phyloP scores from a whole-genome alignment of 768 basidiomycete species.

The Mycena galopus region DNA sequence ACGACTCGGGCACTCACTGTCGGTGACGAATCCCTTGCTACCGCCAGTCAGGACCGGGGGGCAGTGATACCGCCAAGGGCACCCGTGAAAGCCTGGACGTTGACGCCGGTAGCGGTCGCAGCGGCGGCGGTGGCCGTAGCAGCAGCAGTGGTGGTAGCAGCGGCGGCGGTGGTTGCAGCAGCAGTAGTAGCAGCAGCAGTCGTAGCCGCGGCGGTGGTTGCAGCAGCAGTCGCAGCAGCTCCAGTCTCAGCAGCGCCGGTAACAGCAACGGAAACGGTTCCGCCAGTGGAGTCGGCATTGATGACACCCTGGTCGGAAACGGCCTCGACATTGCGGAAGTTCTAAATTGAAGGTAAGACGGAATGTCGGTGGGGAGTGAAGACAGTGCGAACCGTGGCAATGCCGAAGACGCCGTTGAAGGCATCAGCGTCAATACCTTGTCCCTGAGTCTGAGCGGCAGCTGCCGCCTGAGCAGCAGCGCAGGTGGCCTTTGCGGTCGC shows the following conservation, averaged over 20 bases:
- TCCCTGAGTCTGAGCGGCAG: constrained; percentile 52
- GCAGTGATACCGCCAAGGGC: constrained; percentile 58
- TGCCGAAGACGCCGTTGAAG: constrained; percentile 59
- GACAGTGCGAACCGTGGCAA: constrained; percentile 52
- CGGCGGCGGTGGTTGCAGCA: too few relatives aligned
- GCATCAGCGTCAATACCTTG: constrained; percentile 71
- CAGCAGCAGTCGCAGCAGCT: too few relatives aligned
- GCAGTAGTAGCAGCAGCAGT: too few relatives aligned
- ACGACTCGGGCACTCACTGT: constrained; percentile 32
- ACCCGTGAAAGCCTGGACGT: constrained; percentile 63
- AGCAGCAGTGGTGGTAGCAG: too few relatives aligned
- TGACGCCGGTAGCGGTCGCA: constrained; percentile 42
- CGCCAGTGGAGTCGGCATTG: constrained; percentile 36
- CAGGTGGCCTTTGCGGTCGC: constrained; percentile 67
- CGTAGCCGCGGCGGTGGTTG: too few relatives aligned
- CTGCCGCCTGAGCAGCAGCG: constrained; percentile 54
- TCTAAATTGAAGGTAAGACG: constrained; percentile 43
- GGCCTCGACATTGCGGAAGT: constrained; percentile 54
- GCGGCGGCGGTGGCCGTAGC: constrained; percentile 26
- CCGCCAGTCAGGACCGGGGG: constrained; percentile 61
- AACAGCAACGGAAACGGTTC: constrained; percentile 31
- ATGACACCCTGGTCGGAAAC: constrained; percentile 43
- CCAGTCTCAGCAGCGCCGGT: constrained; percentile 21
- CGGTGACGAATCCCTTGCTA: constrained; percentile 60
- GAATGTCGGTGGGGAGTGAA: too few relatives aligned